Base-by-base conservation (phyloP, 2,329 filamentous ascomycete species). In the Calonectria ilicicola region DNA sequence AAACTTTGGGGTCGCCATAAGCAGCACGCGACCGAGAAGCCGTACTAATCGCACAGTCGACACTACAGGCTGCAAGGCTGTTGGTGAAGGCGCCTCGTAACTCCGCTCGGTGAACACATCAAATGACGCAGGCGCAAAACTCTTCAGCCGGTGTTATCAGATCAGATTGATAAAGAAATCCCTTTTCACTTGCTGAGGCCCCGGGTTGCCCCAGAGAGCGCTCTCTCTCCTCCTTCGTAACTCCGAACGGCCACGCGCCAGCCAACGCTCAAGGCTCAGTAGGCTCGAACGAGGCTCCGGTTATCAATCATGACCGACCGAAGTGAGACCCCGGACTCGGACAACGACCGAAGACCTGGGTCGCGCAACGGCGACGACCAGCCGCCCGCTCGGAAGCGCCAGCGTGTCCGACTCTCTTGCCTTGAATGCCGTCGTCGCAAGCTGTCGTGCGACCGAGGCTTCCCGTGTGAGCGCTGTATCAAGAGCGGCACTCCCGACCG, bases 401-500 rank as follows among this genome's bases (percentile, higher is more conserved):
- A 91, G 83, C 86, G 90, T 44, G 88, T 91, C 56, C 85, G 90
- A 19, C 85, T 92, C 51, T 91, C 89, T 60, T 92, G 90, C 74
- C 86, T 91, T 49, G 90, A 91, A 77, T 92, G 90, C 76, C 88
- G 90, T 49, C 86, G 90, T 67, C 86, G 90, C 68, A 92, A 92
- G 83, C 84, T 91, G 44, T 91, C 89, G 29, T 92, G 90, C 80
- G 90, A 91, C 81, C 86, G 90, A 72, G 90, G 90, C 79, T 87
- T 91, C 76, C 90, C 90, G 27, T 92, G 90, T 79, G 89, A 91
- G 81, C 88, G 90, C 58, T 92, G 90, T 81, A 86, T 91, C 81
- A 91, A 91, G 82, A 91, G 89, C 72, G 89, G 89, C 77, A 91
- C 89, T 32, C 87, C 89, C 23, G 90, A 91, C 65, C 86, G 88